A percentile compares a stretch with the other conserved stretches of the same genome.
phyloP scores from a whole-genome alignment of 2,329 filamentous ascomycete genomes.

The Pleoardoris graminearum region DNA sequence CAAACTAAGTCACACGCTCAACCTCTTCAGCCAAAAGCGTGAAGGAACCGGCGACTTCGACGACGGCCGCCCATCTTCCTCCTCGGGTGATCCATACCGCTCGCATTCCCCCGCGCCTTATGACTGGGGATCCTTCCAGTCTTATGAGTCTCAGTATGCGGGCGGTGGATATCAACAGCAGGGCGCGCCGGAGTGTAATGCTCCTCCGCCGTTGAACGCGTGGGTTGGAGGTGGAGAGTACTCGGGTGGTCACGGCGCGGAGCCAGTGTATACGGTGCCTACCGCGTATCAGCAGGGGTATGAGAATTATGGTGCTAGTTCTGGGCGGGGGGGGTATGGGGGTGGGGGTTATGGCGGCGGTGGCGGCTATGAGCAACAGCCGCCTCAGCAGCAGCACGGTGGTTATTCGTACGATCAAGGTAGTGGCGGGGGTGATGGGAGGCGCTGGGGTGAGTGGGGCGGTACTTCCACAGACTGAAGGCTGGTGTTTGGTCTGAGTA shows the following conservation, averaged over 20 bases:
- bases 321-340: slow-evolving; percentile 23
- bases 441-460: slow-evolving; percentile 38
- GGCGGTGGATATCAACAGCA: slow-evolving; percentile 27
- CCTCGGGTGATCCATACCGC: slow-evolving; percentile 26
- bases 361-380: no score
- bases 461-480: no score
- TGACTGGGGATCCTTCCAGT: slow-evolving; percentile 38
- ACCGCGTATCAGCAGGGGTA: slow-evolving; percentile 45
- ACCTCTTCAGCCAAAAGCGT: slow-evolving; percentile 25
- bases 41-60: slow-evolving; percentile 27
- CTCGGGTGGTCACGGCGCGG: slow-evolving; percentile 35
- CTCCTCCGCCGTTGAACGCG: slow-evolving; percentile 15
- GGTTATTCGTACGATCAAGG: slow-evolving; percentile 25
- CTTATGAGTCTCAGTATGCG: slow-evolving; percentile 40
- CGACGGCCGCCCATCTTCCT: slow-evolving; percentile 5
- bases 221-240: slow-evolving; percentile 38
- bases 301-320: slow-evolving; percentile 29
- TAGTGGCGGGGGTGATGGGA: slow-evolving; percentile 21
- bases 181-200: slow-evolving; percentile 30
- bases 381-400: slow-evolving; percentile 23
- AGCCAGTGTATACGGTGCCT: slow-evolving; percentile 39
- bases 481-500: no score
- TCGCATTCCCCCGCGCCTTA: slow-evolving; percentile 33
- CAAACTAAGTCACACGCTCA: slow-evolving; percentile 23
- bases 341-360: no score